phyloP scores from a whole-genome alignment of 2,329 filamentous ascomycete species.

The Epichloe typhina region DNA sequence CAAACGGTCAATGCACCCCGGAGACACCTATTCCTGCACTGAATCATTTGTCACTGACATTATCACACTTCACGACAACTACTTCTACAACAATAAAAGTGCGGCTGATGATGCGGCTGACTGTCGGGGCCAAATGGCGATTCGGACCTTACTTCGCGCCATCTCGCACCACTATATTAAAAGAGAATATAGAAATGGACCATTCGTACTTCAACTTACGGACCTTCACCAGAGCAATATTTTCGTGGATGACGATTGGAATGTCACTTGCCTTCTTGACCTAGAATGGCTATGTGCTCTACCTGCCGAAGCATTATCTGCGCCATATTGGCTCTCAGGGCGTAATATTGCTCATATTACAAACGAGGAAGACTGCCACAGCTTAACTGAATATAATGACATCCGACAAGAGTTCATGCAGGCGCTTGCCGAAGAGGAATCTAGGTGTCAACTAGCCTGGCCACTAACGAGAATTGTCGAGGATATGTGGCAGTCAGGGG shows the following conservation, averaged over 20 bases:
- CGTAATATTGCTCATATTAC: constrained; percentile 9
- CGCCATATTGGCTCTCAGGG: constrained; percentile 13
- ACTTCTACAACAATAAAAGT: constrained; percentile 14
- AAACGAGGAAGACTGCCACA: not conserved
- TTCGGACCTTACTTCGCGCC: constrained; percentile 11
- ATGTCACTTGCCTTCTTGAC: constrained; percentile 21
- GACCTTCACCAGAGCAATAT: constrained; percentile 23
- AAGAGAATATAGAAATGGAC: constrained; percentile 13
- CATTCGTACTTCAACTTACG: constrained; percentile 17
- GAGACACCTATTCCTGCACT: constrained; percentile 17
- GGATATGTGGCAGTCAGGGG: constrained; percentile 3
- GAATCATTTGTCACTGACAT: constrained; percentile 16
- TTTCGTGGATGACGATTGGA: constrained; percentile 22
- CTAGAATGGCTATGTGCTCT: constrained; percentile 22
- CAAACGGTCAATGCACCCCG: constrained; percentile 15
- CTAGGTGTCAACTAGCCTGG: not conserved
- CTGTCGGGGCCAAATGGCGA: constrained; percentile 17
- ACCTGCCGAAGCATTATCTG: constrained; percentile 8
- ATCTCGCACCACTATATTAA: constrained; percentile 14
- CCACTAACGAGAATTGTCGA: not conserved
- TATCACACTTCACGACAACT: constrained; percentile 12
- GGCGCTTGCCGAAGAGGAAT: constrained; percentile 8
- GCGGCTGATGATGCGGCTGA: constrained; percentile 11
- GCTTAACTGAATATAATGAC: constrained; percentile 6
- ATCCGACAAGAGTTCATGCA: constrained; percentile 10